phyloP scores from a whole-genome alignment of 257 asterid species.

The Penstemon newberryi region DNA sequence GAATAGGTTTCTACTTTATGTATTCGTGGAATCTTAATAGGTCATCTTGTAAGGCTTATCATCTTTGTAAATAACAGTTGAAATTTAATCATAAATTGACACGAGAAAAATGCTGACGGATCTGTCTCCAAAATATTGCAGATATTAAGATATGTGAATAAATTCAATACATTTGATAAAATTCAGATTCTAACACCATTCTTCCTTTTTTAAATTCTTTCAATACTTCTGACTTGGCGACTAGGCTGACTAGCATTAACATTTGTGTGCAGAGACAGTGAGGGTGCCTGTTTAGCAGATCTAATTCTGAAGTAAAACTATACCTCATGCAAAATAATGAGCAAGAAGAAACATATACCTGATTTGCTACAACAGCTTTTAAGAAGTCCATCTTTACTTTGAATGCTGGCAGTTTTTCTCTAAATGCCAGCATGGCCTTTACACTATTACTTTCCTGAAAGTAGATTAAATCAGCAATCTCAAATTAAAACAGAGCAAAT shows the following conservation, averaged over 20 bases:
- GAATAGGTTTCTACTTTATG: too few species aligned
- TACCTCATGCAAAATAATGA: constrained; percentile 13
- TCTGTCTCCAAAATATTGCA: not conserved
- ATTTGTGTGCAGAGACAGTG: not conserved
- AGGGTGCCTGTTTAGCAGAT: constrained; percentile 11
- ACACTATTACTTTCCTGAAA: constrained; percentile 61
- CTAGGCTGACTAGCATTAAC: not conserved
- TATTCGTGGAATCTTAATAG: not conserved
- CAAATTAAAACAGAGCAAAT: constrained; percentile 19
- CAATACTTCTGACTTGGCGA: too few species aligned
- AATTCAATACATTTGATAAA: not conserved
- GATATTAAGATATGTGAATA: not conserved
- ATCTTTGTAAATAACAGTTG: not conserved
- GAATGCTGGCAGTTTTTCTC: constrained; percentile 89
- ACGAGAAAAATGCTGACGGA: not conserved
- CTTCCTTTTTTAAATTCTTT: not conserved
- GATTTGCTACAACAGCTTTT: constrained; percentile 79
- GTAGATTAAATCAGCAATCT: constrained; percentile 27
- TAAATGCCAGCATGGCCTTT: constrained; percentile 75
- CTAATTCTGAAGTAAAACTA: not conserved
- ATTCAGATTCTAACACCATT: not conserved
- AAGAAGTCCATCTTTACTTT: constrained; percentile 73
- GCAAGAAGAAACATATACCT: constrained; percentile 44
- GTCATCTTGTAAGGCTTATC: not conserved
- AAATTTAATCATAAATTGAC: not conserved